Base-by-base conservation (phyloP, 768 basidiomycete genomes). In the Lactarius trivialis region DNA sequence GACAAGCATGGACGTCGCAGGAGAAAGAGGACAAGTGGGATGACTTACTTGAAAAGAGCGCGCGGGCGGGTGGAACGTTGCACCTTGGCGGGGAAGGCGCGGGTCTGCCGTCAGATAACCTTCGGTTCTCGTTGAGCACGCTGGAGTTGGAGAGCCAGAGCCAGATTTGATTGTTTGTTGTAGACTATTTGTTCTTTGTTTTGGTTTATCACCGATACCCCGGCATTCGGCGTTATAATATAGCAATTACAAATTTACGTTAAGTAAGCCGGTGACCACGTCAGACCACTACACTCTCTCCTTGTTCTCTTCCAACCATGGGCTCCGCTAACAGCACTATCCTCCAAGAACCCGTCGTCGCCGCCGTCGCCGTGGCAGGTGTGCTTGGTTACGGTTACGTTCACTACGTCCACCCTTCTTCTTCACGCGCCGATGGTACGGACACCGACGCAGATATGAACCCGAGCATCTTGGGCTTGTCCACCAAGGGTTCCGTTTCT, bases 11-110 rank as follows among this genome's bases (percentile, higher is more conserved):
- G 70, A 82, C 82, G 28, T 86, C 89, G 70, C 73, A 81, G 68
- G 87, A 91, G 74, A 91, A 91, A 75, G 79, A 80, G 7, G 82
- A 79, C 14, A 82, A 81, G 68, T 91, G 88, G 88, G 80, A 87
- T 59, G 84, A 85, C 63, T 68, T 91, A 58, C 72, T 90, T 63
- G 79, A 82, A 70, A 77, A 80, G 67, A 89, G 88, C 68, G 85
- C 79, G 45, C 72, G 73, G 55, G 89, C 89, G 1, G 89, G 89
- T 1, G 89, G 89, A 49, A 91, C 89, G 56, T 70, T 91, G 58
- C 86, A 84, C 67, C 69, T 90, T 7, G 80, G 76, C 5, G 55
- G 50, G 28, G 59, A 45, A 28, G 67, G 69, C 36, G 75, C 76
- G 8, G 76, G 74, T 21, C 72, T 82, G 56, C 68, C 80, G 68